Base-by-base conservation (phyloP, 306 rosid genomes). In the Geum urbanum region DNA sequence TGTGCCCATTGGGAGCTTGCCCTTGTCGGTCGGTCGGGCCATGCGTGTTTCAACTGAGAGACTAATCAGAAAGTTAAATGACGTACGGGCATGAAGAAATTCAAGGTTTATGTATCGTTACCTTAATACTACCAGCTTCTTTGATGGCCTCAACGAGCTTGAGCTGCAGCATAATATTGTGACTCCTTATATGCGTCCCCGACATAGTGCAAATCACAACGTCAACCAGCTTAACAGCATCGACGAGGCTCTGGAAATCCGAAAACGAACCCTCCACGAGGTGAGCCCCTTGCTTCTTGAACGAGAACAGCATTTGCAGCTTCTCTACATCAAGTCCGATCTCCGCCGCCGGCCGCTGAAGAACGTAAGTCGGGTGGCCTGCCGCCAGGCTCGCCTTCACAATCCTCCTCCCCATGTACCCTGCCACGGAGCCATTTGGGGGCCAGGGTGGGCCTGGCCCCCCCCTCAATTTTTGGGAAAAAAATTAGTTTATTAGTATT, bases 71-170 rank as follows among this genome's bases (percentile, higher is more conserved):
- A 27, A 27, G 32, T 1, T 27, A 27, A 1, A 27, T 27, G 32
- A 27, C 32, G 2, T 27, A 27, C 32, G 1, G 2, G 32, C 32
- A 27, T 27, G 32, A 27, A 27, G 32, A 27, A 1, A 27, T 27
- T 27, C 32, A 27, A 27, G 32, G 32, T 27, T 27, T 27, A 1
- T 27, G 2, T 27, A 27, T 27, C 32, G 32, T 18, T 77, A 91
- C 97, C 98, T 87, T 88, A 5, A 92, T 35, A 44, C 89, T 92
- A 24, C 95, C 96, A 0, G 98, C 95, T 67, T 53, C 69, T 68
- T 83, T 88, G 66, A 89, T 89, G 72, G 96, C 97, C 27, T 86
- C 80, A 7, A 89, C 87, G 11, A 92, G 97, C 70, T 92, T 80
- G 76, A 92, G 96, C 76, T 92, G 98, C 76, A 82, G 2, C 75